A percentile compares a stretch with the other conserved stretches of the same genome.
Conservation (phyloP, 805 yeast species). For the Lipomyces yamanashiensis region DNA sequence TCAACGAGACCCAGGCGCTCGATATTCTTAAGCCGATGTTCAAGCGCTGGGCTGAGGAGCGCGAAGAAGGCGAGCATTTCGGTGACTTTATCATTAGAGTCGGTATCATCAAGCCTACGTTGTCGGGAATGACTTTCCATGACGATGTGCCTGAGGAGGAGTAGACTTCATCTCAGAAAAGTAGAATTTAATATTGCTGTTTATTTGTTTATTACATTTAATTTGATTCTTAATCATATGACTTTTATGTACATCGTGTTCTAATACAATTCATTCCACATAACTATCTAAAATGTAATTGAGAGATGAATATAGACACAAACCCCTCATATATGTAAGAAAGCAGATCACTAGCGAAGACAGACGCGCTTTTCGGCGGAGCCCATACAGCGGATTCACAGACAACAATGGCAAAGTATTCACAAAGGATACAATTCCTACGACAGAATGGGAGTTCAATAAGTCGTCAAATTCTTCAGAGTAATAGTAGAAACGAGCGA, state of each 20-base stretch:
- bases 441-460: too few species aligned
- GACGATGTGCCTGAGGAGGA: slow-evolving; percentile 76
- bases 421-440: too few species aligned
- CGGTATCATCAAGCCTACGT: slow-evolving; percentile 86
- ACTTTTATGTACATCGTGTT: not conserved
- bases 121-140: slow-evolving; percentile 92
- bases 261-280: not conserved
- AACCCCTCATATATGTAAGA: not conserved
- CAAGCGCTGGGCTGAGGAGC: slow-evolving; percentile 91
- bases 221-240: not conserved
- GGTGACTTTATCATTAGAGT: slow-evolving; percentile 90
- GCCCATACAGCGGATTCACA: too few species aligned
- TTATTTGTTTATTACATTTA: slow-evolving; percentile 1
- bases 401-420: too few species aligned
- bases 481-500: too few species aligned
- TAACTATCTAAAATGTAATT: not conserved
- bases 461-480: too few species aligned
- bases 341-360: too few species aligned
- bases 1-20: slow-evolving; percentile 87
- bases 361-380: too few species aligned
- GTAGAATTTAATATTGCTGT: not conserved
- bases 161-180: not conserved
- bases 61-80: slow-evolving; percentile 89
- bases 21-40: slow-evolving; percentile 79
- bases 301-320: not conserved